Evolutionary conservation across 2,329 filamentous ascomycete species (phyloP), one percentile per base, ranked within the genome.

Genomic region (Trichoderma atroviride): DNA sequence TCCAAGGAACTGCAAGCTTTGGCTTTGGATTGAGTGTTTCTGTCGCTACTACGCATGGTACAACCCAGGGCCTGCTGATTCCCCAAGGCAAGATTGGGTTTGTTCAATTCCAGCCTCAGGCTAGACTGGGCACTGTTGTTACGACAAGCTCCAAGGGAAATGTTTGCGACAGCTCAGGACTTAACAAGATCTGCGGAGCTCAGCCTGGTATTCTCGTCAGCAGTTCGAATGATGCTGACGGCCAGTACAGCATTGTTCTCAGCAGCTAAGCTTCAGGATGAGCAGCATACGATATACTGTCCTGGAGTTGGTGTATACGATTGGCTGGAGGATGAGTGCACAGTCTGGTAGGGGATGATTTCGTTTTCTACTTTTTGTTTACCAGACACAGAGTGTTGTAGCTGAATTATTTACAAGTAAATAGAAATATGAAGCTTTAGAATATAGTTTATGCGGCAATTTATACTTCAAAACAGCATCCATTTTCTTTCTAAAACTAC

Each of bases 171-270:
- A 64, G 47, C 22, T 22, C 31, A 1, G 68, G 68, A 0, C 50
- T 69, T 5, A 69, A 69, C 68, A 69, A 69, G 50, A 66, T 69
- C 61, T 69, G 68, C 22, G 68, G 68, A 67, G 68, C 68, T 58
- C 16, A 43, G 53, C 60, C 68, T 19, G 68, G 68, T 27, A 58
- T 65, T 6, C 64, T 69, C 16, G 61, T 65, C 35, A 69, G 59
- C 37, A 69, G 59, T 11, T 40, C 35, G 14, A 59, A 69, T 19
- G 68, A 69, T 58, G 16, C 60, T 40, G 40, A 69, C 33, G 68
- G 68, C 14, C 60, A 69, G 37, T 69, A 69, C 52, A 69, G 60
- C 52, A 53, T 69, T 9, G 64, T 68, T 16, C 55, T 68, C 2
- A 68, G 31, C 40, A 68, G 64, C 27, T 68, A 68, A 68, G 40